Conservation (phyloP, 1,284 basidiomycete species). For the Trichosporon faecale region DNA sequence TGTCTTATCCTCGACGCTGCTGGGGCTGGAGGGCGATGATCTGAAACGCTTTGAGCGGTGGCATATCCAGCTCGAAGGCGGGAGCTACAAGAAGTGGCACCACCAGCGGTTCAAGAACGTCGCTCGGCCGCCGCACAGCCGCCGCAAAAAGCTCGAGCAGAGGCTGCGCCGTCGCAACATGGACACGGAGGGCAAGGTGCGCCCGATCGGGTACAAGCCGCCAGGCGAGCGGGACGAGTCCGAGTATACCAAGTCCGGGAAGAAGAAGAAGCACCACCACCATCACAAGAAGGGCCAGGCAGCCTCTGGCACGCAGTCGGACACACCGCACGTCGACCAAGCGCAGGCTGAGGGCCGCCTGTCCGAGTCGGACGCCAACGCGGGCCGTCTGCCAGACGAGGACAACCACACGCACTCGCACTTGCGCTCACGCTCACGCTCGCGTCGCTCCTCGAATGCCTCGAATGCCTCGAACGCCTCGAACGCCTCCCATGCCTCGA, state of each 20-base stretch:
- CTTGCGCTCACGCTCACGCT: too few species aligned
- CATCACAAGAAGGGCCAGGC: background rate
- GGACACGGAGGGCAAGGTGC: background rate
- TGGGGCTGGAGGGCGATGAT: slow-evolving; percentile 48
- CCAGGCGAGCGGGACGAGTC: background rate
- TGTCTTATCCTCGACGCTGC: slow-evolving; percentile 45
- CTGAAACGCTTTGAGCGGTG: slow-evolving; percentile 46
- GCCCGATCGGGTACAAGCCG: background rate
- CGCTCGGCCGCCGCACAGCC: background rate
- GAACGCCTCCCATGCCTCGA: too few species aligned
- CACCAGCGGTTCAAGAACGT: background rate
- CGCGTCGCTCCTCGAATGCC: too few species aligned
- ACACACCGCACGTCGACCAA: background rate
- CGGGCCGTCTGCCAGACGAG: background rate
- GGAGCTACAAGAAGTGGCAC: slow-evolving; percentile 1
- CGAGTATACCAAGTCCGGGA: background rate
- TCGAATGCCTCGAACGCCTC: background rate
- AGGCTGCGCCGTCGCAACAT: background rate
- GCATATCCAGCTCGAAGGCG: slow-evolving; percentile 12
- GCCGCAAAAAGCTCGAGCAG: background rate
- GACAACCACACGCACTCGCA: background rate
- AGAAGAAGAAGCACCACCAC: background rate
- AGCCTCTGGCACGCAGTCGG: background rate
- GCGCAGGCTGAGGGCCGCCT: background rate
- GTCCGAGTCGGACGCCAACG: background rate